A percentile compares a stretch with the other conserved stretches of the same genome.
These are phyloP conservation scores for Xerophyta viscosa DNA, from an alignment of 106 monocot species.

Conservation along the genomic window DNA sequence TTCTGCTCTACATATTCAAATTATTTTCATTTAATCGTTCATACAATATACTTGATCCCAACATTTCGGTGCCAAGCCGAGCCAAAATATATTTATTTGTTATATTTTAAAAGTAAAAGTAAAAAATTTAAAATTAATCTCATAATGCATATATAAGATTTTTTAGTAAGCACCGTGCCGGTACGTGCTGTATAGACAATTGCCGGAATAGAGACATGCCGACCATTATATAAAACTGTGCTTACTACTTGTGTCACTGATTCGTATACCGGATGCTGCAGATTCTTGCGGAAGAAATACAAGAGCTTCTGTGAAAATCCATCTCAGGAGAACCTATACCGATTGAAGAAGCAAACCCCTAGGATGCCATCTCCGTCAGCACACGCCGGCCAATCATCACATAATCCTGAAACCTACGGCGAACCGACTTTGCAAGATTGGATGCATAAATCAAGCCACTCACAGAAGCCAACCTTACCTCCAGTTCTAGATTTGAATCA, in stretches of 20 bases:
- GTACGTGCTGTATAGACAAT: too few species aligned
- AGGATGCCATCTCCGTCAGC: constrained; percentile 3
- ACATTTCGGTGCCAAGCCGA: too few species aligned
- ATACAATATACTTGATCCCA: neutral
- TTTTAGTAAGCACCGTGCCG: too few species aligned
- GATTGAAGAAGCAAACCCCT: constrained; percentile 19
- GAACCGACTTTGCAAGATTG: constrained; percentile 8
- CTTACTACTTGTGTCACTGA: too few species aligned
- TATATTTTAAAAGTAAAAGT: too few species aligned
- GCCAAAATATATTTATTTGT: too few species aligned
- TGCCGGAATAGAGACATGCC: too few species aligned
- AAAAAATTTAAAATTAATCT: too few species aligned
- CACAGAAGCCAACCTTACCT: constrained; percentile 14
- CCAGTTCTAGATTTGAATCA: constrained; percentile 53
- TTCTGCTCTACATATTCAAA: neutral
- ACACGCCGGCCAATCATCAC: neutral
- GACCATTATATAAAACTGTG: neutral
- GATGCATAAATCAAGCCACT: constrained; percentile 20
- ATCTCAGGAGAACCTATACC: constrained; percentile 8
- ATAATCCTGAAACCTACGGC: neutral
- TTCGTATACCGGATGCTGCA: constrained; percentile 8
- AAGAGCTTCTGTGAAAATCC: constrained; percentile 21
- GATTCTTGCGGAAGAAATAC: constrained; percentile 49
- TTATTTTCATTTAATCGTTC: neutral
- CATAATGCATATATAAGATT: too few species aligned